Base-by-base conservation (phyloP, 2,329 filamentous ascomycete genomes). In the Xylaria sp. region DNA sequence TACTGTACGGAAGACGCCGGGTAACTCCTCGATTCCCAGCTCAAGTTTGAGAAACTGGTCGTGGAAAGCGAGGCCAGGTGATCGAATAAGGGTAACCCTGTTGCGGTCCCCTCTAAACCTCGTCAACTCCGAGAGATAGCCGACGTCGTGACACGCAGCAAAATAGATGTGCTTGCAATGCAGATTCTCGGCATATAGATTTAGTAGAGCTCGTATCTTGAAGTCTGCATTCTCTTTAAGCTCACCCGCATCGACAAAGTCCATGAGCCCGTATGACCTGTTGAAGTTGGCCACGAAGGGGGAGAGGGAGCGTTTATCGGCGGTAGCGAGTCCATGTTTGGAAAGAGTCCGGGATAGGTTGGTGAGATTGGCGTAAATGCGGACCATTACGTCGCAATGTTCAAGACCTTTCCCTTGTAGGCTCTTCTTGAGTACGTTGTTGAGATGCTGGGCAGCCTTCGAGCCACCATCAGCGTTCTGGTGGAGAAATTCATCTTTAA, bases 161-260 rank as follows among this genome's bases (percentile, higher is more conserved):
- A 89, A 87, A 72, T 86, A 87, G 39, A 91, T 87, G 73, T 89
- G 88, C 70, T 86, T 87, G 79, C 89, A 91, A 72, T 89, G 86
- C 3, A 81, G 78, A 70, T 86, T 87, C 51, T 88, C 84, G 38
- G 81, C 83, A 67, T 87, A 88, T 1, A 89, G 79, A 5, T 81
- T 79, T 10, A 82, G 73, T 63, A 77, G 65, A 49, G 74, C 86
- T 73, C 86, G 82, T 61, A 90, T 81, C 74, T 90, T 90, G 73
- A 85, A 86, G 71, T 86, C 85, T 31, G 85, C 85, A 33, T 85
- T 85, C 70, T 88, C 86, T 72, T 89, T 89, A 39, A 86, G 81
- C 68, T 87, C 85, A 10, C 87, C 86, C 11, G 86, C 86, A 73
- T 90, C 88, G 15, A 89, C 80, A 71, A 87, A 89, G 70, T 90